Percentiles rank a stretch among this genome's conserved stretches.
These are phyloP conservation scores for Chlorophyllum brunneum DNA, from an alignment of 768 basidiomycete species.

Conservation along the genomic window DNA sequence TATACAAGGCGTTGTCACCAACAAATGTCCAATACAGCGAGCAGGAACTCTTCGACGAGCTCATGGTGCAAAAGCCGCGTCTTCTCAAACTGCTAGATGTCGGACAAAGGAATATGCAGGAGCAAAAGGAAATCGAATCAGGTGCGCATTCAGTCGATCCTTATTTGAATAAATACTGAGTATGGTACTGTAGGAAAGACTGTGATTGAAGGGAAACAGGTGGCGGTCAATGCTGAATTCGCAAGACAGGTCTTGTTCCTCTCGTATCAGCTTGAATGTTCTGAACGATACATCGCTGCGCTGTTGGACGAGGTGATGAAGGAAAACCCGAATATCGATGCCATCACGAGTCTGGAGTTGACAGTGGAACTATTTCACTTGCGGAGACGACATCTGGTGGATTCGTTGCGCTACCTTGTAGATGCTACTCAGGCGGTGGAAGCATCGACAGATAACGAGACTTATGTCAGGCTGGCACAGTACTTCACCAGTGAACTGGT, in stretches of 20 bases:
- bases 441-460: slow-evolving; percentile 37
- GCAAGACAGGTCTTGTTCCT: slow-evolving; percentile 74
- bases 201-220: slow-evolving; percentile 56
- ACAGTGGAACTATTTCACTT: slow-evolving; percentile 67
- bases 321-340: slow-evolving; percentile 59
- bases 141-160: slow-evolving; percentile 32
- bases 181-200: slow-evolving; percentile 51
- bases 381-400: slow-evolving; percentile 65
- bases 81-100: slow-evolving; percentile 65
- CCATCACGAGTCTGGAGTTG: slow-evolving; percentile 57
- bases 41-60: slow-evolving; percentile 72
- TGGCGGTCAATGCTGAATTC: slow-evolving; percentile 77
- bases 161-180: slow-evolving; percentile 1
- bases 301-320: slow-evolving; percentile 63
- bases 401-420: slow-evolving; percentile 66
- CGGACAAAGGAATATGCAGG: slow-evolving; percentile 54
- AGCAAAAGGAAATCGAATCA: slow-evolving; percentile 70
- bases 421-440: slow-evolving; percentile 55
- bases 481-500: slow-evolving; percentile 59
- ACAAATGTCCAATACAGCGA: slow-evolving; percentile 49
- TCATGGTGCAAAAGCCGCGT: slow-evolving; percentile 62
- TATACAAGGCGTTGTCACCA: slow-evolving; percentile 43
- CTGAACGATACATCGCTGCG: slow-evolving; percentile 74
- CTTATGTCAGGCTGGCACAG: slow-evolving; percentile 46
- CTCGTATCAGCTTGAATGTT: slow-evolving; percentile 75